phyloP scores from a whole-genome alignment of 208 protist species.

The Blastocrithidia nonstop region DNA sequence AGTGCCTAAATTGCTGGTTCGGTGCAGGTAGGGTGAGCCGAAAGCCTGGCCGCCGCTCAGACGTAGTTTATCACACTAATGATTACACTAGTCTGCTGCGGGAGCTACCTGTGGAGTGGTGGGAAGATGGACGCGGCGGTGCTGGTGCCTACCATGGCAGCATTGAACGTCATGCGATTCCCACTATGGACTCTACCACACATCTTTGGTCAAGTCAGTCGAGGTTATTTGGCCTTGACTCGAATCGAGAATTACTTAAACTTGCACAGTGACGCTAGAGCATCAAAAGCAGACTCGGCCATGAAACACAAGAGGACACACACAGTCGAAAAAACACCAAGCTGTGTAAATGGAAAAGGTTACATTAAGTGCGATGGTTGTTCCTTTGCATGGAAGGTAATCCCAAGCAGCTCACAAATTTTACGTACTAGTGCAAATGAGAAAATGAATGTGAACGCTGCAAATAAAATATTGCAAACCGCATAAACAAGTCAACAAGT shows the following conservation, averaged over 20 bases:
- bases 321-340: not conserved
- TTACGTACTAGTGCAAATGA: too few relatives aligned
- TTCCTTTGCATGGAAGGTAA: slow-evolving; percentile 20
- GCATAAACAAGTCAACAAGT: too few relatives aligned
- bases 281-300: slow-evolving; percentile 5
- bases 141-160: slow-evolving; percentile 53
- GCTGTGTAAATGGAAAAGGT: not conserved
- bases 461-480: too few relatives aligned
- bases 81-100: slow-evolving; percentile 43
- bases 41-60: slow-evolving; percentile 26
- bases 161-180: slow-evolving; percentile 55
- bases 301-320: not conserved
- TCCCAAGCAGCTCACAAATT: too few relatives aligned
- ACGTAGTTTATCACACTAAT: slow-evolving; percentile 42
- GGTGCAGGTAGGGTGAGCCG: slow-evolving; percentile 14
- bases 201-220: slow-evolving; percentile 35
- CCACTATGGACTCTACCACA: slow-evolving; percentile 44
- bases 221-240: slow-evolving; percentile 31
- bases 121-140: slow-evolving; percentile 39
- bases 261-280: slow-evolving; percentile 7
- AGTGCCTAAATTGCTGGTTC: slow-evolving; percentile 25
- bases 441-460: too few relatives aligned
- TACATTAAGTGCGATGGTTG: slow-evolving; percentile 14
- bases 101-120: slow-evolving; percentile 32
- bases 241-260: slow-evolving; percentile 47